Percentiles rank a stretch among this genome's conserved stretches.
phyloP scores from a whole-genome alignment of 345 rosid genomes.

The Barbarea vulgaris region DNA sequence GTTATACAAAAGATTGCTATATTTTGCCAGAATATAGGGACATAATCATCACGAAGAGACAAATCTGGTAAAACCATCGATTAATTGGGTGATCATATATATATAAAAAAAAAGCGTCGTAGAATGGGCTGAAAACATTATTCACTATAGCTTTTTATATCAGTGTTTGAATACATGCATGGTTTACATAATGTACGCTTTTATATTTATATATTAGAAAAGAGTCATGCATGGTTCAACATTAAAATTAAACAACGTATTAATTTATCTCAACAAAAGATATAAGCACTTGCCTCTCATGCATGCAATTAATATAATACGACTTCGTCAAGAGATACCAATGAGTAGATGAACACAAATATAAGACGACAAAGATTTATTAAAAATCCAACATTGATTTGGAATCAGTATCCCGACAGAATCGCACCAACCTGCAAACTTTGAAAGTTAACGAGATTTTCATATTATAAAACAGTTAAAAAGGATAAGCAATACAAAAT shows the following conservation, averaged over 20 bases:
- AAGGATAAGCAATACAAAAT: background rate
- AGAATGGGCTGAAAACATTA: background rate
- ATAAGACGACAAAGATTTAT: constrained; percentile 28
- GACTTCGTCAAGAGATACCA: constrained; percentile 14
- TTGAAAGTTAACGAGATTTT: constrained; percentile 22
- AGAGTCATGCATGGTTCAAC: constrained; percentile 19
- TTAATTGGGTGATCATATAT: constrained; percentile 15
- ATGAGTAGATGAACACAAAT: constrained; percentile 21
- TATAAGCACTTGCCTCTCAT: constrained; percentile 4
- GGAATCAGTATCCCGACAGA: constrained; percentile 1
- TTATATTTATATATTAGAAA: background rate
- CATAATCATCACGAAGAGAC: constrained; percentile 35
- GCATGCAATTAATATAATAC: constrained; percentile 9
- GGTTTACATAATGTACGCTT: constrained; percentile 11
- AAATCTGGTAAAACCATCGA: constrained; percentile 6
- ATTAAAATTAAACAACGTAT: background rate
- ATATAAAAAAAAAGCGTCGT: background rate
- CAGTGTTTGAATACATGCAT: constrained; percentile 11
- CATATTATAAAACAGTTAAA: background rate
- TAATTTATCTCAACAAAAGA: background rate
- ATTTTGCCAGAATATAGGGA: constrained; percentile 24
- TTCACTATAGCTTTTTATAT: background rate
- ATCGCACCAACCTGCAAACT: constrained; percentile 3
- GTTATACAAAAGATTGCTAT: constrained; percentile 22
- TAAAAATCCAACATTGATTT: constrained; percentile 11